Base-by-base conservation (phyloP, 2,329 filamentous ascomycete species). In the Trichoderma gracile region DNA sequence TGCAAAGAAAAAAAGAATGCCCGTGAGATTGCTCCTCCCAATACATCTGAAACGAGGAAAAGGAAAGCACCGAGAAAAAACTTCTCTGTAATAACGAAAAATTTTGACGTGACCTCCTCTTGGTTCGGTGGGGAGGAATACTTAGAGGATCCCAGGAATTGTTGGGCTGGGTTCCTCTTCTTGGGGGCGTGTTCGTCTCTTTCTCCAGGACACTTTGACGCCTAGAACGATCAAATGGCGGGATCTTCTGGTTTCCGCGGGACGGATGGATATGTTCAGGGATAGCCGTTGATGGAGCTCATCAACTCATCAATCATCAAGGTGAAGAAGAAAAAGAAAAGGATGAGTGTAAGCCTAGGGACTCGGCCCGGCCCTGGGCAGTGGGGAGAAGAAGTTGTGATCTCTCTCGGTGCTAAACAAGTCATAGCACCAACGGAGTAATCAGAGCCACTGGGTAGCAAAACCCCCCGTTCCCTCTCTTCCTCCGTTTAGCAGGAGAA, bases 311-410 rank as follows among this genome's bases (percentile, higher is more conserved):
- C 33, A 38, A 5, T 38, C 33, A 38, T 38, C 33, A 38, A 38
- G 33, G 33, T 38, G 33, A 38, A 38, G 33, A 38, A 9, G 30
- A 30, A 30, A 40, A 54, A 54, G n/a, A n/a, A 54, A 25, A 40
- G 23, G 23, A 21, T 23, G n/a, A 7, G 7, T 12, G 53, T 38
- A 33, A 55, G 45, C 30, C 33, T 60, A 60, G 57, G 38, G 33
- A 50, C 6, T 47, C 57, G 57, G 57, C 21, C 57, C 57, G 57
- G 57, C 57, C 57, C 57, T 43, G 46, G 57, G n/a, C 47, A 33
- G 57, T 60, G 57, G 57, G 25, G 57, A 21, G 3, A 9, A n/a
- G 19, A 3, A 12, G 25, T 17, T 33, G 4, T 47, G 46, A 25
- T 46, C 46, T 33, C 17, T 30, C 57, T 45, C 21, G 38, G 53